These are phyloP conservation scores for Chaetomiaceae sp. DNA, from an alignment of 2,329 filamentous ascomycete species.

Conservation along the genomic window DNA sequence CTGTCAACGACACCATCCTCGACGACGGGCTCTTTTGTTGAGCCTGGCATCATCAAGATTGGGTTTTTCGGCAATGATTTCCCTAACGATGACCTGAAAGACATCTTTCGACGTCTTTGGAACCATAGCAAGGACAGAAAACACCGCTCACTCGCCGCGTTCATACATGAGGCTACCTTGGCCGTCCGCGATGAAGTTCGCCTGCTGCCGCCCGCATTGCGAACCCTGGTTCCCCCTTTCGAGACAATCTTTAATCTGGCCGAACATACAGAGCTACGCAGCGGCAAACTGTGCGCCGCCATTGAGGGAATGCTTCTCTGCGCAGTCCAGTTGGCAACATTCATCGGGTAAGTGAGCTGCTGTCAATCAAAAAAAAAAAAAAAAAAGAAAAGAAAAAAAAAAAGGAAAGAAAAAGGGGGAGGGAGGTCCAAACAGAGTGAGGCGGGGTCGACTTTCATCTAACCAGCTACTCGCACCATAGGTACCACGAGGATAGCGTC, in stretches of 20 bases:
- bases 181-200: conserved; percentile 39
- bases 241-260: conserved; percentile 35
- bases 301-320: conserved; percentile 43
- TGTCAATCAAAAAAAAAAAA: no score
- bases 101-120: conserved; percentile 38
- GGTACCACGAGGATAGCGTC: neutral
- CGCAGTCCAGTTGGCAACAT: conserved; percentile 37
- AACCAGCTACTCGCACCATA: neutral
- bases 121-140: conserved; percentile 37
- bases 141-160: conserved; percentile 36
- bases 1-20: no score
- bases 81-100: conserved; percentile 40
- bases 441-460: neutral
- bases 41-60: conserved; percentile 31
- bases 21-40: neutral
- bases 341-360: conserved; percentile 46
- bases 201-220: conserved; percentile 29
- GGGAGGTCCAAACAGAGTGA: no score
- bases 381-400: no score
- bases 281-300: conserved; percentile 39
- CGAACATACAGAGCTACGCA: conserved; percentile 34
- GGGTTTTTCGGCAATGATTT: conserved; percentile 47
- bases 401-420: no score
- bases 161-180: conserved; percentile 38
- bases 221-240: conserved; percentile 34